phyloP scores from a whole-genome alignment of 1,139 yeast species.

The Yamadazyma sp. region DNA sequence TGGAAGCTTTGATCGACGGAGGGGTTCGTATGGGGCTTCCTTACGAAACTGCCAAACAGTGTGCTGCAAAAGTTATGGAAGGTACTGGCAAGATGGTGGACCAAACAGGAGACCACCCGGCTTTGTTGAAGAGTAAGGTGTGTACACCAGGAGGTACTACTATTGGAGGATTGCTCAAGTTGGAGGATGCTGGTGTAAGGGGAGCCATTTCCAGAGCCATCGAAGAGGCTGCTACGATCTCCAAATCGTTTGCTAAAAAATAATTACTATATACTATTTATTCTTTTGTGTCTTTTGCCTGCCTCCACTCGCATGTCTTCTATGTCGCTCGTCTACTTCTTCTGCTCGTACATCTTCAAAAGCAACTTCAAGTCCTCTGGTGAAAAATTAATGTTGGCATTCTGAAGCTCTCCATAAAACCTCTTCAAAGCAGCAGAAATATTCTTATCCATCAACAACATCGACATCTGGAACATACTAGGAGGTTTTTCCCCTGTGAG shows the following conservation, averaged over 20 bases:
- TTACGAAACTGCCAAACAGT: constrained; percentile 73
- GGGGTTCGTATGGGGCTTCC: constrained; percentile 96
- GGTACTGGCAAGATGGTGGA: constrained; percentile 94
- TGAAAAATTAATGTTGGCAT: constrained; percentile 30
- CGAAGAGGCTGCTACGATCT: constrained; percentile 85
- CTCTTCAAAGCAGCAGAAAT: constrained; percentile 31
- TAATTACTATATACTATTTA: constrained; percentile 15
- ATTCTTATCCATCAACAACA: constrained; percentile 37
- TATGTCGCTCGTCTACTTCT: neutral
- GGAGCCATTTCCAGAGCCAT: constrained; percentile 85
- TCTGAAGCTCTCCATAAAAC: constrained; percentile 33
- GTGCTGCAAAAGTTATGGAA: constrained; percentile 94
- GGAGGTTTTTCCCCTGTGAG: constrained; percentile 34
- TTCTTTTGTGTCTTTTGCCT: neutral
- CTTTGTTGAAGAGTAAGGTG: constrained; percentile 80
- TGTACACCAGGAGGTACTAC: constrained; percentile 99
- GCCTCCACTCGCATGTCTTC: neutral
- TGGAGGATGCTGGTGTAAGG: constrained; percentile 92
- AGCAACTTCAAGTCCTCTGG: constrained; percentile 37
- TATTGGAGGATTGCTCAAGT: constrained; percentile 87
- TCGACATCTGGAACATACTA: constrained; percentile 37
- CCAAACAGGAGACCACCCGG: constrained; percentile 89
- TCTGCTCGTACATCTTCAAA: constrained; percentile 7
- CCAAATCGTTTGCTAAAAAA: constrained; percentile 76
- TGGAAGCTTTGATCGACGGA: constrained; percentile 92